A percentile compares a stretch with the other conserved stretches of the same genome.
phyloP scores from a whole-genome alignment of 2,329 filamentous ascomycete genomes.

The Botrytis sinoallii region DNA sequence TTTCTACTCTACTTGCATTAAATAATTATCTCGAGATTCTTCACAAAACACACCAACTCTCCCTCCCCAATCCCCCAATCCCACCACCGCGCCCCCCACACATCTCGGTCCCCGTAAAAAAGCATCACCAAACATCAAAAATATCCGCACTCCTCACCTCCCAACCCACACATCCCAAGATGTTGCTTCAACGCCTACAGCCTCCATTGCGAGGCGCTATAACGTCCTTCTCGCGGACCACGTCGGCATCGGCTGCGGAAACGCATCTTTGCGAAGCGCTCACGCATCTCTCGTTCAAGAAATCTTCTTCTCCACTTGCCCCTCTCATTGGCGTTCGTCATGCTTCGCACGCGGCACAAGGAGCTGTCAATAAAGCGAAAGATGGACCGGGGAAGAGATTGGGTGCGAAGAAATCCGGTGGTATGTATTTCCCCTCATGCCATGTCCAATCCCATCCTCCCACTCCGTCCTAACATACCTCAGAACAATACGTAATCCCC shows the following conservation, averaged over 20 bases:
- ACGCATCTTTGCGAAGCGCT: conserved; percentile 35
- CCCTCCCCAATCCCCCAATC: background rate
- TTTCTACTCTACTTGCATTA: background rate
- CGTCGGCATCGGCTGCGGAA: conserved; percentile 16
- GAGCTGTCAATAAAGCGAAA: conserved; percentile 67
- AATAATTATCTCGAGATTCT: background rate
- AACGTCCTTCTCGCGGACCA: conserved; percentile 32
- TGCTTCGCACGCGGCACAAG: conserved; percentile 54
- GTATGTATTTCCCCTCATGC: conserved; percentile 46
- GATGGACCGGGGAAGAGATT: conserved; percentile 79
- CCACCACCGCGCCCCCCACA: background rate
- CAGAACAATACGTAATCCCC: conserved; percentile 87
- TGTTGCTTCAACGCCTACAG: conserved; percentile 46
- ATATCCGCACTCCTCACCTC: conserved; percentile 4
- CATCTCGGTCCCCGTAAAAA: conserved; percentile 8
- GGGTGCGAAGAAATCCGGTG: conserved; percentile 89
- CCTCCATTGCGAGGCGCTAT: conserved; percentile 44
- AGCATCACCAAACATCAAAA: conserved; percentile 2
- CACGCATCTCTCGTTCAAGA: conserved; percentile 29
- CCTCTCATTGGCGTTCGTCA: conserved; percentile 33
- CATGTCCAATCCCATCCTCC: background rate
- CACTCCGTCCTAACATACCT: background rate
- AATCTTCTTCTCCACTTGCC: conserved; percentile 14
- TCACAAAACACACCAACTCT: background rate
- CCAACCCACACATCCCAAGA: conserved; percentile 27